phyloP scores from a whole-genome alignment of 2,329 filamentous ascomycete species.

The Talaromyces sp. region DNA sequence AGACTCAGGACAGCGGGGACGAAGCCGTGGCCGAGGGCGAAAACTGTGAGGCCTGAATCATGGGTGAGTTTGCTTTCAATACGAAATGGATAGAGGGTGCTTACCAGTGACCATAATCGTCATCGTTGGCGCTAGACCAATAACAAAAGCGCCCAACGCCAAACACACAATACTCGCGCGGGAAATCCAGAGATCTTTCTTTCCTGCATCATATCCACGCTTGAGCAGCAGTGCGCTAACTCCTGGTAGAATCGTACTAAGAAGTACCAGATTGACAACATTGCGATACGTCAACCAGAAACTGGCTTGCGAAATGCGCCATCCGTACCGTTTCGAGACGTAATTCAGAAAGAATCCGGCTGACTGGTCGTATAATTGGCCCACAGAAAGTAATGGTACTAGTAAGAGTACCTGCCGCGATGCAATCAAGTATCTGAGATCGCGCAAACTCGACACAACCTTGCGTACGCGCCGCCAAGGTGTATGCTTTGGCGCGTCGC shows the following conservation, averaged over 20 bases:
- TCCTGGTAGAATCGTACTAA: conserved; percentile 14
- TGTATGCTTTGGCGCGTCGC: conserved; percentile 13
- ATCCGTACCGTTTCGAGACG: conserved; percentile 18
- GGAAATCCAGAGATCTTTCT: conserved; percentile 18
- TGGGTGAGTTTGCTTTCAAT: background rate
- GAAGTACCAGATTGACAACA: conserved; percentile 16
- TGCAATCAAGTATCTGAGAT: conserved; percentile 15
- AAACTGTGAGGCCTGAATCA: conserved; percentile 17
- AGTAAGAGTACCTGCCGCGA: conserved; percentile 15
- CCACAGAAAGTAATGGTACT: conserved; percentile 16
- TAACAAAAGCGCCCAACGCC: conserved; percentile 15
- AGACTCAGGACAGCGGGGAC: conserved; percentile 18
- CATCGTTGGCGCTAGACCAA: conserved; percentile 14
- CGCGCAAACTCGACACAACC: conserved; percentile 9
- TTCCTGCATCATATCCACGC: conserved; percentile 8
- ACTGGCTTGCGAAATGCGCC: conserved; percentile 19
- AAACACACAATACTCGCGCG: conserved; percentile 16
- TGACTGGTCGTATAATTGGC: conserved; percentile 17
- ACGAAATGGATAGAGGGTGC: background rate
- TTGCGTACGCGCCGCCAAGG: background rate
- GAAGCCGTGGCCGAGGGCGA: conserved; percentile 19
- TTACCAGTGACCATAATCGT: conserved; percentile 18
- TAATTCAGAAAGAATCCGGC: conserved; percentile 17
- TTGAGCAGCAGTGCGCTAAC: conserved; percentile 14
- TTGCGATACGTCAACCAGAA: conserved; percentile 19